phyloP scores from a whole-genome alignment of 305 asterid genomes.

The Fraxinus xanthoxyloides region DNA sequence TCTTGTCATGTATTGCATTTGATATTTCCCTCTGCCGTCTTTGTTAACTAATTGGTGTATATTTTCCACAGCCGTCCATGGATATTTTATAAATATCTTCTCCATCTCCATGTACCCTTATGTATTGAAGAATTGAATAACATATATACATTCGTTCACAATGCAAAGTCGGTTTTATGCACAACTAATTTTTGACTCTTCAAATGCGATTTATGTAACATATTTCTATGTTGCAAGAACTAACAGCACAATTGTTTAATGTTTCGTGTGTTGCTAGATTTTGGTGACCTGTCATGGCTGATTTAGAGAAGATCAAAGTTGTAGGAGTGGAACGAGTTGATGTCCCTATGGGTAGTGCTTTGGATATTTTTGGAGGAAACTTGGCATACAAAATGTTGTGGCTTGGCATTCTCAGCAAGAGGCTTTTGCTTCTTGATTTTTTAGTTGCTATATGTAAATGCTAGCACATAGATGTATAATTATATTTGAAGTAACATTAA shows the following conservation, averaged over 20 bases:
- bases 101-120: too few relatives aligned
- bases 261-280: slow-evolving; percentile 46
- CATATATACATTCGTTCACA: too few relatives aligned
- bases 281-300: slow-evolving; percentile 81
- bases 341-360: slow-evolving; percentile 91
- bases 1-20: too few relatives aligned
- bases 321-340: slow-evolving; percentile 84
- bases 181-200: too few relatives aligned
- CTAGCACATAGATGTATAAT: background rate
- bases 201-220: too few relatives aligned
- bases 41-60: too few relatives aligned
- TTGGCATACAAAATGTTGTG: slow-evolving; percentile 77
- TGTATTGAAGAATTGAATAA: too few relatives aligned
- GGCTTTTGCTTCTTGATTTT: slow-evolving; percentile 35
- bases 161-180: too few relatives aligned
- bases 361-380: slow-evolving; percentile 90
- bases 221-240: too few relatives aligned
- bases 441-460: background rate
- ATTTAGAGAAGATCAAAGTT: slow-evolving; percentile 71
- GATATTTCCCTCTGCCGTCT: too few relatives aligned
- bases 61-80: too few relatives aligned
- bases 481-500: background rate
- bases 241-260: background rate
- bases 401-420: slow-evolving; percentile 78
- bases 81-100: too few relatives aligned